Evolutionary conservation across 768 basidiomycete genomes (phyloP), one percentile per base, ranked within the genome.

Genomic region (Kwoniella sp.): DNA sequence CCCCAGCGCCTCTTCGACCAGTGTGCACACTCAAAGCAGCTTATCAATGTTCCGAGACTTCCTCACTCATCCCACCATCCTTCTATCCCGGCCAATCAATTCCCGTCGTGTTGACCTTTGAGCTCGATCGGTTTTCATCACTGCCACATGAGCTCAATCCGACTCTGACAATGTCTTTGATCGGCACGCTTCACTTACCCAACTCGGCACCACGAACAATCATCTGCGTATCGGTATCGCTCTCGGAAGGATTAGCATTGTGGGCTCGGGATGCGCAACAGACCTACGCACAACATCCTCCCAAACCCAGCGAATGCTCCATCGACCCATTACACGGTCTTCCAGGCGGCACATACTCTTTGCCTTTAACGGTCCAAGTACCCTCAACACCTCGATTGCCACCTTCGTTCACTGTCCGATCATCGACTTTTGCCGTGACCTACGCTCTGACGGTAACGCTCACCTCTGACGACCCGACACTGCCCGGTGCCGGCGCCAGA

Each of bases 51-150:
- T 71, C 73, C 23, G 71, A 73, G 45, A 74, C 69, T 17, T 65
- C 64, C n/a, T n/a, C 60, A 8, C 56, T 62, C 30, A 69, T 77
- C 30, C 76, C 76, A 22, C 76, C 76, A 20, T 70, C 76, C 1
- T 77, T 77, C 67, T 77, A 77, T 55, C 76, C 76, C 23, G 73
- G 76, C 22, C 73, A 77, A 64, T 67, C 76, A 2, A 77, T 77
- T 13, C 76, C 76, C 12, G 72, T 73, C 29, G 62, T 74, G 29
- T 63, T 77, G 37, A 75, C 71, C 2, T 73, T 72, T 58, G 58
- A 65, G 25, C 59, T 76, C 22, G 72, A 76, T 41, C 69, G 71
- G 17, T 59, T 62, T 60, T 71, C 71, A 1, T 70, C 70, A 22
- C 58, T 78, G 26, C 73, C 77, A 31, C 71, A 74, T 50, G 55